Evolutionary conservation across 2,329 filamentous ascomycete species (phyloP), one percentile per base, ranked within the genome.

Genomic region (Cladophialophora exuberans): DNA sequence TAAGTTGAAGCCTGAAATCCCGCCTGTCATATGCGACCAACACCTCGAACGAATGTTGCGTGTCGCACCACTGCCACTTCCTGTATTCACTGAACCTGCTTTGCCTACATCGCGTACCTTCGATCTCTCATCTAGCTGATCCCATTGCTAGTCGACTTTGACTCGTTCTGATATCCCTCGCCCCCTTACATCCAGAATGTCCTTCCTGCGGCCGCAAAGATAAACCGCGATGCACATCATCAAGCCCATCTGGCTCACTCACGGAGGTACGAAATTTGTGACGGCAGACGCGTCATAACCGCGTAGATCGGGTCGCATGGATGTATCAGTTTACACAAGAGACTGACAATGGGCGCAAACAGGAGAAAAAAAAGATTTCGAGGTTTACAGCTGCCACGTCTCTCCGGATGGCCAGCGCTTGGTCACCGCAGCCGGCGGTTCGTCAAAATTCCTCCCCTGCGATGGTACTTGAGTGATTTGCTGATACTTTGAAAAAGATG

Each of bases 321-420:
- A 11, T 30, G 31, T 46, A 11, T 10, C 7, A 4, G 22, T 10
- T 6, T 13, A 10, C 18, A 13, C 15, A 18, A 30, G 25, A 36
- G 25, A 33, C 59, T 62, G 41, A 54, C 44, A 26, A 36, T 33
- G 22, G 59, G 53, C 53, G 25, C 60, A 63, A 61, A 56, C 66
- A 90, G 88, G 93, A 71, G 94, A 99, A 78, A 90, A 96, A 72
- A 97, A 97, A 71, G 92, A 97, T 71, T 96, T 95, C 70, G 94
- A 99, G 75, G 93, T 97, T 63, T 99, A 97, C 78, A 96, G 90
- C 76, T 97, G 93, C 73, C 90, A 97, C 79, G 86, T 99, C 62
- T 99, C 94, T 23, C 90, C 94, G 11, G 94, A 99, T 76, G 94
- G 93, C 63, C 87, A 85, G 69, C 85, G 94, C 62, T 82, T 99